These are phyloP conservation scores for Aristolochia contorta DNA, from an alignment of 164 flowering plant genomes.

Conservation along the genomic window DNA sequence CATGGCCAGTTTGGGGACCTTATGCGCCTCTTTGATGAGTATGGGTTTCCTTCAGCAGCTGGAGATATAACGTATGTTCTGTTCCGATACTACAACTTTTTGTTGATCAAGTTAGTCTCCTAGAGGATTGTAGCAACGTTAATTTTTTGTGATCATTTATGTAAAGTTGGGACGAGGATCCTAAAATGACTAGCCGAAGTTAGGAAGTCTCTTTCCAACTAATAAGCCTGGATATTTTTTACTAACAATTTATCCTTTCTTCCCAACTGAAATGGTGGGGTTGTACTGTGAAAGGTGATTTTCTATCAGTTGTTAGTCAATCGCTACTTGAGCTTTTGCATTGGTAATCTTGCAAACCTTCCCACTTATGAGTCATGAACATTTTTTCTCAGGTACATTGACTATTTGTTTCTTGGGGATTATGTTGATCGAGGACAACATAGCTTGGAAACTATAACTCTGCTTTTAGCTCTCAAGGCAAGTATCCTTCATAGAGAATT, in stretches of 20 bases:
- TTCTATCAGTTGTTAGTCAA: neutral
- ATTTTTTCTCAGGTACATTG: slow-evolving; percentile 64
- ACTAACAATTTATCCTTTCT: neutral
- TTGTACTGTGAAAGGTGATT: neutral
- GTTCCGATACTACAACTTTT: neutral
- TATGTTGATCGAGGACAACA: slow-evolving; percentile 99
- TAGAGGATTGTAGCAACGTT: neutral
- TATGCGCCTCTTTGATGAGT: slow-evolving; percentile 97
- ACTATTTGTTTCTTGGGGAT: slow-evolving; percentile 93
- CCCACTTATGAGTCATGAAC: neutral
- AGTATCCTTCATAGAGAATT: slow-evolving; percentile 2
- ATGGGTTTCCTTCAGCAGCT: slow-evolving; percentile 94
- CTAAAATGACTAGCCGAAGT: no score
- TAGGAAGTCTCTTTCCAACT: no score
- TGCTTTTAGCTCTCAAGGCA: slow-evolving; percentile 92
- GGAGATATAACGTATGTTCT: slow-evolving; percentile 89
- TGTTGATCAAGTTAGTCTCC: neutral
- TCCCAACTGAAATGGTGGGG: neutral
- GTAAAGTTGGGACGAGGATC: no score
- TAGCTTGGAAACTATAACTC: slow-evolving; percentile 85
- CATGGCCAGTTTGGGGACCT: slow-evolving; percentile 99
- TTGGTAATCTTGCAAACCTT: neutral
- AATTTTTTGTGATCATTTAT: neutral
- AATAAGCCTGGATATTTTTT: no score
- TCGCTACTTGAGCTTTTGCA: neutral